A percentile compares a stretch with the other conserved stretches of the same genome.
phyloP scores from a whole-genome alignment of 225 moss, liverwort and hornwort species.

The Pleurozium schreberi region DNA sequence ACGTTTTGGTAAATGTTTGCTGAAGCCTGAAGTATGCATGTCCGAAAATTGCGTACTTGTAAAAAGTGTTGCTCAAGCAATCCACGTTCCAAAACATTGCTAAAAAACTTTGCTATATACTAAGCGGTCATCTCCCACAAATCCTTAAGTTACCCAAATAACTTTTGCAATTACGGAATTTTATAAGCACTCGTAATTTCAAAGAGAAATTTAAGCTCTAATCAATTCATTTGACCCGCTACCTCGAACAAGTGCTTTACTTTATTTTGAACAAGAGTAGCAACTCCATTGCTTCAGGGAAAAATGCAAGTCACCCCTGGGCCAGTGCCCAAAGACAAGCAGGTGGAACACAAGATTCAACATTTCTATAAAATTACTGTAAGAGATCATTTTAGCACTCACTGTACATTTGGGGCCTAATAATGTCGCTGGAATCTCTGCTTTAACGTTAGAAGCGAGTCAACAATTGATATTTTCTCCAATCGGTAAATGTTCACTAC shows the following conservation, averaged over 20 bases:
- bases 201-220: neutral
- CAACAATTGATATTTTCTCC: neutral
- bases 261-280: neutral
- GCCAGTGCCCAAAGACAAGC: neutral
- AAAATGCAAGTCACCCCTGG: neutral
- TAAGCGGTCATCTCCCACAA: neutral
- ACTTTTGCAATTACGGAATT: neutral
- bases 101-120: neutral
- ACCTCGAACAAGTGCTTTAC: neutral
- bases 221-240: neutral
- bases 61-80: neutral
- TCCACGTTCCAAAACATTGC: neutral
- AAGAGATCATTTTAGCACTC: neutral
- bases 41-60: neutral
- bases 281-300: neutral
- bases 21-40: neutral
- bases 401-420: neutral
- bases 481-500: no score
- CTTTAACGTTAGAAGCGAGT: neutral
- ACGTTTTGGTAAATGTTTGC: neutral
- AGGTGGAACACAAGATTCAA: neutral
- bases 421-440: neutral
- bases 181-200: no score
- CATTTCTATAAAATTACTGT: neutral
- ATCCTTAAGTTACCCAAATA: neutral